phyloP scores from a whole-genome alignment of 31 red algal species.

The Asparagopsis taxiformis region DNA sequence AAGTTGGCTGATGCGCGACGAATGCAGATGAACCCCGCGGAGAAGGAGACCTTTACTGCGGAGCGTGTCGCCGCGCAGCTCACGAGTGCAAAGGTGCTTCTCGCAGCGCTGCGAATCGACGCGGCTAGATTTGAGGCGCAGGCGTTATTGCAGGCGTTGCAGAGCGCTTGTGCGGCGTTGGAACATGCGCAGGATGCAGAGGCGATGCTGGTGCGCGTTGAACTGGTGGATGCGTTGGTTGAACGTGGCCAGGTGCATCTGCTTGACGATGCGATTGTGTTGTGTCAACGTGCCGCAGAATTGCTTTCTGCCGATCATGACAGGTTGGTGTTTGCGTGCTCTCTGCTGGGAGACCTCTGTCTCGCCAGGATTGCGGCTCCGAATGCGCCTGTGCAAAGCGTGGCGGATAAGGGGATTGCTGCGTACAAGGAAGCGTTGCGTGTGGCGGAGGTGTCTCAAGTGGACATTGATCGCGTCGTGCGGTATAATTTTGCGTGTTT shows the following conservation, averaged over 20 bases:
- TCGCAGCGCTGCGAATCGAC: not conserved
- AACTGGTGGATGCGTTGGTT: not conserved
- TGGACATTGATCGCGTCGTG: not conserved
- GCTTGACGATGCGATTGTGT: not conserved
- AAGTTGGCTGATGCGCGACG: not conserved
- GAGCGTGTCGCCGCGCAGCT: not conserved
- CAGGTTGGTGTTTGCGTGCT: not conserved
- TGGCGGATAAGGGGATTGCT: not conserved
- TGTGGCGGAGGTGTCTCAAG: not conserved
- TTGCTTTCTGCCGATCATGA: not conserved
- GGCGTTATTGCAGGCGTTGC: not conserved
- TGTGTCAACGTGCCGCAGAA: not conserved
- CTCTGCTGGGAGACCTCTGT: conserved; percentile 3
- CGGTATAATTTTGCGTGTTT: conserved; percentile 8
- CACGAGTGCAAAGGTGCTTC: not conserved
- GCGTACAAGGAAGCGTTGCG: not conserved
- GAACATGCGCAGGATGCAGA: not conserved
- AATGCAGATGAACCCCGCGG: not conserved
- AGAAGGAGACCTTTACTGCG: not conserved
- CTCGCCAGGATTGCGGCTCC: not conserved
- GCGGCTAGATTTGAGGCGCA: not conserved
- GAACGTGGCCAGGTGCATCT: not conserved
- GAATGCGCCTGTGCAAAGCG: not conserved
- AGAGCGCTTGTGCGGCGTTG: not conserved
- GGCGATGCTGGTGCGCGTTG: not conserved